Conservation (phyloP, 2,329 filamentous ascomycete genomes). For the Diaporthe vaccinii region DNA sequence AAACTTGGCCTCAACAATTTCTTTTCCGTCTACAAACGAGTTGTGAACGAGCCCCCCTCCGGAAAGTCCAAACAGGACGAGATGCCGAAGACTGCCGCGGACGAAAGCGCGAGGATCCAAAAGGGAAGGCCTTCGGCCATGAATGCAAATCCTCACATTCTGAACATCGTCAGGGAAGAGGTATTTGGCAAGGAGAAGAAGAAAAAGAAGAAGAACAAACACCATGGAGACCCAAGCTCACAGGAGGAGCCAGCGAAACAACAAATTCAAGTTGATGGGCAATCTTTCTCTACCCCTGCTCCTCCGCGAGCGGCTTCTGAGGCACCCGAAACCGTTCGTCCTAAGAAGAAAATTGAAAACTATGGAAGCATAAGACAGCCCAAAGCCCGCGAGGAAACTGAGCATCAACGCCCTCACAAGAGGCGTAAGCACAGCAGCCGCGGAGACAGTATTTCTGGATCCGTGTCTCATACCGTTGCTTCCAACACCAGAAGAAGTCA, state of each 20-base stretch:
- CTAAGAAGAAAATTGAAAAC: not conserved
- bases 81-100: not conserved
- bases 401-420: not conserved
- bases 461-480: not conserved
- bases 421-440: not conserved
- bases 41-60: no score
- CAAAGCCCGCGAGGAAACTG: not conserved
- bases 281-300: not conserved
- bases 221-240: not conserved
- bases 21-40: not conserved
- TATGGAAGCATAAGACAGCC: not conserved
- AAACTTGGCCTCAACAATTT: not conserved
- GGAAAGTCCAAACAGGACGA: not conserved
- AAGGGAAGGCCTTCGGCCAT: not conserved
- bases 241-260: not conserved
- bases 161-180: slow-evolving; percentile 4
- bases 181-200: not conserved
- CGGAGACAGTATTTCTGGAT: not conserved
- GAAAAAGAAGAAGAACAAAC: not conserved
- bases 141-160: not conserved
- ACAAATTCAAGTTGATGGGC: not conserved
- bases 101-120: not conserved
- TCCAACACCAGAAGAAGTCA: not conserved
- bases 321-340: not conserved
- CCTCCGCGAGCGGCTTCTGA: not conserved